Base-by-base conservation (phyloP, 345 rosid genomes). In the Salix viminalis region DNA sequence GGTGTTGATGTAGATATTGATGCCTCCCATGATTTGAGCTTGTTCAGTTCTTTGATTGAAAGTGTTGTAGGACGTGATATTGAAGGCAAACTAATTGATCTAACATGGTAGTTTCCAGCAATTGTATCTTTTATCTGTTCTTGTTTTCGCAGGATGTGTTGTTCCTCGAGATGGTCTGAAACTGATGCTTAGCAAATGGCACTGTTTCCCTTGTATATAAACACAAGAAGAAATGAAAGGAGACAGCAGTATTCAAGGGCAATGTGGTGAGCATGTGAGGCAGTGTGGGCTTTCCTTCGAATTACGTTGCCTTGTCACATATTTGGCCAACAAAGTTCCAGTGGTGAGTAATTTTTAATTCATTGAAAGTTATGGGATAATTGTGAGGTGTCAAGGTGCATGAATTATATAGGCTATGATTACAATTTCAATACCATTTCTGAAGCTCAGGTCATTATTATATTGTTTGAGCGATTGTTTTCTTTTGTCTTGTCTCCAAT, bases 61-160 rank as follows among this genome's bases (percentile, higher is more conserved):
- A 68, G 48, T 23, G 91, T 89, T 56, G 73, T 83, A 11, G 93
- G 96, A 84, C 91, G 96, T 62, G 92, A 84, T 56, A 92, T 90
- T 65, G 92, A 80, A 67, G 97, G 92, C 77, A 91, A 83, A 77
- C 95, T 93, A 30, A 87, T 83, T 23, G 95, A 91, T 85, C 95
- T 77, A 30, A 83, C 71, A 39, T 85, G 86, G 75, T 76, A 84
- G 19, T 79, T 86, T 4, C 71, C 61, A 4, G 85, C 87, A 88
- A 88, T 79, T 65, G 70, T 67, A 73, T 67, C 50, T 68, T 8
- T 44, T 39, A 2, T 28, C 46, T 71, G 39, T 52, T 76, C 52
- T 62, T 65, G 9, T 12, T 41, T 41, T 41, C 3, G 13, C 46
- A 7, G 13, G 46, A 10, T 41, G 46, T 72, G 21, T 66, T 44